Conservation (phyloP, 179 eudicot species). For the Silene vulgaris region DNA sequence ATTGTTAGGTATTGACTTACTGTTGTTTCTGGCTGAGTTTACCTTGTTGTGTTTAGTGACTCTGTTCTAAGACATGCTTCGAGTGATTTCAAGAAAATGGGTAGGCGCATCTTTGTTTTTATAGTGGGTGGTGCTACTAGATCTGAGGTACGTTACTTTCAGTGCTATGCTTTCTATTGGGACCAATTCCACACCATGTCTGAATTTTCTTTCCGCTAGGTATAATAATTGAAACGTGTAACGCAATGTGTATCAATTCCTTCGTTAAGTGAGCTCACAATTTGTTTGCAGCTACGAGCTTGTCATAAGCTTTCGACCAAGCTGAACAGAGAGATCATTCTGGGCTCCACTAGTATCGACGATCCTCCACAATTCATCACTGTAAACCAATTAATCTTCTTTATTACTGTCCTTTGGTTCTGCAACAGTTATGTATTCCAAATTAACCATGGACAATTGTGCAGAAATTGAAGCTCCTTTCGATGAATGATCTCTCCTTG, state of each 20-base stretch:
- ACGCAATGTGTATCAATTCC: background rate
- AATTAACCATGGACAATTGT: constrained; percentile 3
- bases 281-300: constrained; percentile 51
- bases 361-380: constrained; percentile 80
- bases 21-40: background rate
- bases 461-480: constrained; percentile 76
- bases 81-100: constrained; percentile 73
- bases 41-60: constrained; percentile 42
- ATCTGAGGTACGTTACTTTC: constrained; percentile 54
- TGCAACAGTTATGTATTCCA: too few relatives aligned
- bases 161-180: background rate
- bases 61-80: constrained; percentile 68
- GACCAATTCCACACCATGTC: background rate
- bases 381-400: constrained; percentile 30
- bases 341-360: constrained; percentile 79
- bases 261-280: background rate
- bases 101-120: constrained; percentile 74
- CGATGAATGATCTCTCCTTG: constrained; percentile 54
- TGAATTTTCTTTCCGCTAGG: background rate
- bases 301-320: constrained; percentile 74
- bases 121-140: constrained; percentile 89
- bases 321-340: constrained; percentile 62
- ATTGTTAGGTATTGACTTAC: background rate
- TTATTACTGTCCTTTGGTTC: too few relatives aligned
- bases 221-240: background rate